Conservation (phyloP, 148 eudicot species). For the Rhododendron kiyosumense region DNA sequence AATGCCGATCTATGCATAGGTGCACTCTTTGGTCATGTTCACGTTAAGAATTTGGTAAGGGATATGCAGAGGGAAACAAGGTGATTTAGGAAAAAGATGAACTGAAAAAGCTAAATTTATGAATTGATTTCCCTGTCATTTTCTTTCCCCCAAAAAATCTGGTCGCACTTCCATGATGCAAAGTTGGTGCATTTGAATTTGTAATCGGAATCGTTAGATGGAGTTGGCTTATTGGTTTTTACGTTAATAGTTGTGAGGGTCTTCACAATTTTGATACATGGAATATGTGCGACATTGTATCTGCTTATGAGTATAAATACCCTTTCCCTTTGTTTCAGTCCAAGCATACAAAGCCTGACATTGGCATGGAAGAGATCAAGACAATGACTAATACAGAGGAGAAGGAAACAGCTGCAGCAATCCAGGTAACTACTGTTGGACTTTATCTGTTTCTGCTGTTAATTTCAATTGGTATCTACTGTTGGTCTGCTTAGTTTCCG, state of each 20-base stretch:
- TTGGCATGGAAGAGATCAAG: constrained; percentile 6
- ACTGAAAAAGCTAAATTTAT: background rate
- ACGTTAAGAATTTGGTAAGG: background rate
- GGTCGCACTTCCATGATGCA: background rate
- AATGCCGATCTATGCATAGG: too few relatives aligned
- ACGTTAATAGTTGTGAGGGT: background rate
- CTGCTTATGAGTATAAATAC: background rate
- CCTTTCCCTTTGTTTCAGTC: background rate
- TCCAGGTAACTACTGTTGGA: too few relatives aligned
- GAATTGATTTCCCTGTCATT: too few relatives aligned
- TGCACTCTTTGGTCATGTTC: background rate
- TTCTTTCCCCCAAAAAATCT: background rate
- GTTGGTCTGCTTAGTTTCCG: too few relatives aligned
- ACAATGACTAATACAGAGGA: background rate
- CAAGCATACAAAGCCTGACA: background rate
- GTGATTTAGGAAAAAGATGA: background rate
- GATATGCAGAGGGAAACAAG: background rate
- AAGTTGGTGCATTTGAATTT: background rate
- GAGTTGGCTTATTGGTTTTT: background rate
- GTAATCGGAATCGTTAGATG: background rate
- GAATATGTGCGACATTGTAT: background rate
- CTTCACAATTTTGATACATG: background rate
- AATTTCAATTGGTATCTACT: too few relatives aligned
- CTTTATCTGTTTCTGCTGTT: too few relatives aligned
- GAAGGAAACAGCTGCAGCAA: too few relatives aligned